Percentiles rank a stretch among this genome's conserved stretches.
These are phyloP conservation scores for Apiospora aurea DNA, from an alignment of 2,329 filamentous ascomycete genomes.

Conservation along the genomic window DNA sequence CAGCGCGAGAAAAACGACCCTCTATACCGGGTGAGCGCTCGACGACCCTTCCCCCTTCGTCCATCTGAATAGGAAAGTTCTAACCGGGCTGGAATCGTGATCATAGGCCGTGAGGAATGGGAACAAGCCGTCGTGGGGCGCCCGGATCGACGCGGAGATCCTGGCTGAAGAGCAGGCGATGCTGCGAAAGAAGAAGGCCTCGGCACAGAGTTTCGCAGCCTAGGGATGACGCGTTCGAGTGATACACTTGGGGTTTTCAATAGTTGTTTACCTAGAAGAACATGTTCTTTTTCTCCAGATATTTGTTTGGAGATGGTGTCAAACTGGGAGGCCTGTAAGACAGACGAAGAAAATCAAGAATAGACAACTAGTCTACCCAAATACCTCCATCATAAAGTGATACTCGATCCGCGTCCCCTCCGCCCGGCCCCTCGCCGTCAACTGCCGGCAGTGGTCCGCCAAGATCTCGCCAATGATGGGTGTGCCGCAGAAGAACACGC, in stretches of 20 bases:
- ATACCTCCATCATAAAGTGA: conserved; percentile 65
- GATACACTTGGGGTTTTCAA: no score
- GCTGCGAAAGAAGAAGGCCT: conserved; percentile 35
- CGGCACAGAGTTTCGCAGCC: conserved; percentile 25
- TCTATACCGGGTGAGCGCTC: conserved; percentile 32
- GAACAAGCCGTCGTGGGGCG: conserved; percentile 37
- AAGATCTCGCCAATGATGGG: conserved; percentile 62
- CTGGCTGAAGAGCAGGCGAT: conserved; percentile 38
- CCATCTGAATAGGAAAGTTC: not conserved
- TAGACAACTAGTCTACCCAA: conserved; percentile 45
- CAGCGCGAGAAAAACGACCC: conserved; percentile 39
- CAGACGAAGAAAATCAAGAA: no score
- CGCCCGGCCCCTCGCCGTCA: conserved; percentile 58
- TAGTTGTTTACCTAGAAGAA: no score
- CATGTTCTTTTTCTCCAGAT: no score
- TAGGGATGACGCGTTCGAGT: no score
- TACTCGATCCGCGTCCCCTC: conserved; percentile 62
- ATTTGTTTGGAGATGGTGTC: not conserved
- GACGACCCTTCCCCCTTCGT: not conserved
- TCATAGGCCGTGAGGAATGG: conserved; percentile 38
- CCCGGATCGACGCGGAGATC: conserved; percentile 38
- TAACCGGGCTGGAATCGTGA: not conserved
- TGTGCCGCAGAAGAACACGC: conserved; percentile 64
- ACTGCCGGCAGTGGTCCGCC: conserved; percentile 58
- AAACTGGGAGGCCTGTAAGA: no score